Percentiles rank a stretch among this genome's conserved stretches.
These are phyloP conservation scores for Caloboletus firmus DNA, from an alignment of 1,284 basidiomycete species.

Conservation along the genomic window DNA sequence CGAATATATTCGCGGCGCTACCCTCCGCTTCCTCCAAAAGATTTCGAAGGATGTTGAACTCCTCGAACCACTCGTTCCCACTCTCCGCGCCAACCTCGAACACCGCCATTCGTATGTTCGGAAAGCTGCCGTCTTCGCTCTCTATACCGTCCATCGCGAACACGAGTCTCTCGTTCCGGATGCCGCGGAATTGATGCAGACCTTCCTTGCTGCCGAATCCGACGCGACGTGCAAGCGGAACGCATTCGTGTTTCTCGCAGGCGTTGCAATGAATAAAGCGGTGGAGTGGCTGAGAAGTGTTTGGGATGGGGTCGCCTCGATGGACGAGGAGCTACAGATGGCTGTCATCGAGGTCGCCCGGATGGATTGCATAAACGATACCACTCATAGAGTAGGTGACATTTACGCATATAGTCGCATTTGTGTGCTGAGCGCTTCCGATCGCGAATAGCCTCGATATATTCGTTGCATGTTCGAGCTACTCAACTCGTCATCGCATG, in stretches of 20 bases:
- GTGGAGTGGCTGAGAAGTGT: constrained; percentile 89
- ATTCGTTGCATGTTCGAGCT: constrained; percentile 95
- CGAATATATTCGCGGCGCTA: constrained; percentile 98
- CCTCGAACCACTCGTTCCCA: constrained; percentile 94
- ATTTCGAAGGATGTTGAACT: constrained; percentile 91
- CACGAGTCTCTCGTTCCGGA: constrained; percentile 96
- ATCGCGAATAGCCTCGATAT: constrained; percentile 70
- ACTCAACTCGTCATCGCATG: constrained; percentile 88
- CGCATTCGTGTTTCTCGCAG: constrained; percentile 92
- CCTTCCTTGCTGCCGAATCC: constrained; percentile 95
- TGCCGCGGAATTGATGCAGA: constrained; percentile 94
- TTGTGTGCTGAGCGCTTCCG: constrained; percentile 12
- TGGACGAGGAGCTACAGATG: constrained; percentile 97
- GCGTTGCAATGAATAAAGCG: constrained; percentile 87
- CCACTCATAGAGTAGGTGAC: constrained; percentile 69
- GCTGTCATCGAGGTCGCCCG: constrained; percentile 94
- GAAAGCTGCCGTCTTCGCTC: constrained; percentile 97
- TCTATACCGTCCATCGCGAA: constrained; percentile 92
- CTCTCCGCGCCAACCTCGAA: constrained; percentile 92
- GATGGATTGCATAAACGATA: constrained; percentile 86
- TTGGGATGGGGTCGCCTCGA: constrained; percentile 78
- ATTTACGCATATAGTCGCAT: constrained; percentile 2
- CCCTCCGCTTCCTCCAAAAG: constrained; percentile 96
- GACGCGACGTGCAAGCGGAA: constrained; percentile 98
- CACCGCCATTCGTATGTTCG: constrained; percentile 98